A percentile compares a stretch with the other conserved stretches of the same genome.
These are phyloP conservation scores for Malus sylvestris DNA, from an alignment of 306 rosid genomes.

Conservation along the genomic window DNA sequence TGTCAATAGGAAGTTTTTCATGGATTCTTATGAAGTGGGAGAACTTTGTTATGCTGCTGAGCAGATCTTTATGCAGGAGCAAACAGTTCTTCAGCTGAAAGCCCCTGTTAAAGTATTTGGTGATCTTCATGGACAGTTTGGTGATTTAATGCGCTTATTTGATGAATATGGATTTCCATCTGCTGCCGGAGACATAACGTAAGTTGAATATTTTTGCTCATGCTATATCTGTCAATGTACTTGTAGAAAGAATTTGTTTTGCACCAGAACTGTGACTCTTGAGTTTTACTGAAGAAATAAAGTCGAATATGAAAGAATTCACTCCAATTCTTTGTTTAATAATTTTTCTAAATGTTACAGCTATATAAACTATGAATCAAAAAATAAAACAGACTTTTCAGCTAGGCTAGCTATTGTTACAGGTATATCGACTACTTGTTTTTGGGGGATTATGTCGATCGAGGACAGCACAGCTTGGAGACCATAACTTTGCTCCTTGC, in stretches of 20 bases:
- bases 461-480: slow-evolving; percentile 99
- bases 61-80: slow-evolving; percentile 96
- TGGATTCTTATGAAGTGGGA: slow-evolving; percentile 99
- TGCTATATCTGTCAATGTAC: slow-evolving; percentile 3
- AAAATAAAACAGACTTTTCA: slow-evolving; percentile 4
- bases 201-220: slow-evolving; percentile 31
- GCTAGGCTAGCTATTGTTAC: slow-evolving; percentile 25
- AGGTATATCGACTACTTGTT: slow-evolving; percentile 98
- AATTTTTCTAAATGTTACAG: neutral
- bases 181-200: slow-evolving; percentile 98
- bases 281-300: neutral
- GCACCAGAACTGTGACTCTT: neutral
- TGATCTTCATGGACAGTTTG: slow-evolving; percentile 99
- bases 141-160: slow-evolving; percentile 97
- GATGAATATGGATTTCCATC: slow-evolving; percentile 99
- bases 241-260: neutral
- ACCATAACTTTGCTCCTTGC: slow-evolving; percentile 95
- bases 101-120: slow-evolving; percentile 98
- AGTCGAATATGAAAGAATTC: neutral
- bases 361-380: slow-evolving; percentile 5
- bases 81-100: slow-evolving; percentile 93
- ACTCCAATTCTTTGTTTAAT: neutral
- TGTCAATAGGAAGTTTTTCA: slow-evolving; percentile 77
- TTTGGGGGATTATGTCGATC: slow-evolving; percentile 99
- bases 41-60: slow-evolving; percentile 99